These are phyloP conservation scores for Malassezia caprae DNA, from an alignment of 1,284 basidiomycete genomes.

Conservation along the genomic window DNA sequence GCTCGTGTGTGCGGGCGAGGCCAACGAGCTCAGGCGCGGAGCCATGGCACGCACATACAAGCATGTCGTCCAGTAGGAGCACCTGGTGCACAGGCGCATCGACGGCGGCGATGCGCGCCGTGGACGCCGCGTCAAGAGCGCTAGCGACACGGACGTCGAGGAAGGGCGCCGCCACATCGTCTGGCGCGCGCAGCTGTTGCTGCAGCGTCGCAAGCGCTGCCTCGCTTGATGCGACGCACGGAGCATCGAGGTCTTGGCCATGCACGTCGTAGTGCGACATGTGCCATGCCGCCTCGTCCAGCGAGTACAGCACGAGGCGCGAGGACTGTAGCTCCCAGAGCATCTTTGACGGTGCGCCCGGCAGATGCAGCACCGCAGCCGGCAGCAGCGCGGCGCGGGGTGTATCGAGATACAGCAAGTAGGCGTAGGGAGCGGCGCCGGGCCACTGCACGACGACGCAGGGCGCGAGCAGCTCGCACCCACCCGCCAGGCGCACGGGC, in stretches of 20 bases:
- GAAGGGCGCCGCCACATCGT: neutral
- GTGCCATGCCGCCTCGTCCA: neutral
- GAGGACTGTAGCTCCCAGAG: neutral
- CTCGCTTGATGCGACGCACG: neutral
- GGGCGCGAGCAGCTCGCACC: neutral
- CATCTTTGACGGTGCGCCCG: neutral
- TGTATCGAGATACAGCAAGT: slow-evolving; percentile 1
- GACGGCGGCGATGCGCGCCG: neutral
- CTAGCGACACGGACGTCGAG: neutral
- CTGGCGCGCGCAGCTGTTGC: neutral
- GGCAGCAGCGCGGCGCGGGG: neutral
- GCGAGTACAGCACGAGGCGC: neutral
- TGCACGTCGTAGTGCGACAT: neutral
- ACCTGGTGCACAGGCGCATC: neutral
- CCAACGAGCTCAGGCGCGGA: neutral
- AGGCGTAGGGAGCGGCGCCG: neutral
- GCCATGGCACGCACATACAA: neutral
- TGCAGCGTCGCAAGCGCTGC: neutral
- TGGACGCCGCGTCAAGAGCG: neutral
- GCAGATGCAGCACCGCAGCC: neutral
- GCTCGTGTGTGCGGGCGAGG: neutral
- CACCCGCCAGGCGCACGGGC: neutral
- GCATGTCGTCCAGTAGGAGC: neutral
- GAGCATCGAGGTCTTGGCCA: neutral
- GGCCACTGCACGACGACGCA: neutral